Base-by-base conservation (phyloP, 495 filamentous ascomycete genomes). In the Pyrenula massariospora region DNA sequence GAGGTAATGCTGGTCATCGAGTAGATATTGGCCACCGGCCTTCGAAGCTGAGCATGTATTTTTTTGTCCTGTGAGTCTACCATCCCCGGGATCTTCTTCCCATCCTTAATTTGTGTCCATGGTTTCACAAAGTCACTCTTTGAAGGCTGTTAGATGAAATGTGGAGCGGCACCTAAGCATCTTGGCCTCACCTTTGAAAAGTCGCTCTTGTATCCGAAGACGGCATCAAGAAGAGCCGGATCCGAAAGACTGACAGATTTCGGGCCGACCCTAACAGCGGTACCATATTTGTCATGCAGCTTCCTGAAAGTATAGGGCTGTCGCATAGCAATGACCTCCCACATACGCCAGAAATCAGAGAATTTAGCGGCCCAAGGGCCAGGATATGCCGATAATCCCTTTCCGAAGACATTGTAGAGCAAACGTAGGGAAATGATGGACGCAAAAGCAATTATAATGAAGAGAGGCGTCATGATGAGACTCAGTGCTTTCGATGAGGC, bases 171-270 rank as follows among this genome's bases (percentile, higher is more conserved):
- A n/a, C n/a, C n/a, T n/a, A n/a, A n/a, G n/a, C n/a, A n/a, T n/a
- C n/a, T n/a, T n/a, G n/a, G n/a, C n/a, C 83, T 79, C 42, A 84
- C 85, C 84, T 91, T 92, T 55, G 70, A 72, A 64, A 88, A 88
- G 15, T 86, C 86, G 67, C 89, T 90, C 62, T 89, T 89, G 56
- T 90, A 72, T 1, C 88, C 85, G 62, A 91, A 93, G 25, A 93
- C 91, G 10, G 74, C 73, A 63, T 85, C 87, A 50, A 89, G 68
- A 10, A 84, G 81, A 53, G 75, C 73, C 0, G 86, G 84, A 60
- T 87, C 78, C 2, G 79, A 73, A 59, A 89, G 85, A 0, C 84
- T 84, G 21, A 89, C 66, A 0, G 73, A 72, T 57, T 86, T 82
- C 12, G 87, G 87, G 2, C 86, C 83, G 11, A 89, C 66, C 24